Evolutionary conservation across 225 moss, liverwort and hornwort species (phyloP).

Genomic region (Ulota crispa): DNA sequence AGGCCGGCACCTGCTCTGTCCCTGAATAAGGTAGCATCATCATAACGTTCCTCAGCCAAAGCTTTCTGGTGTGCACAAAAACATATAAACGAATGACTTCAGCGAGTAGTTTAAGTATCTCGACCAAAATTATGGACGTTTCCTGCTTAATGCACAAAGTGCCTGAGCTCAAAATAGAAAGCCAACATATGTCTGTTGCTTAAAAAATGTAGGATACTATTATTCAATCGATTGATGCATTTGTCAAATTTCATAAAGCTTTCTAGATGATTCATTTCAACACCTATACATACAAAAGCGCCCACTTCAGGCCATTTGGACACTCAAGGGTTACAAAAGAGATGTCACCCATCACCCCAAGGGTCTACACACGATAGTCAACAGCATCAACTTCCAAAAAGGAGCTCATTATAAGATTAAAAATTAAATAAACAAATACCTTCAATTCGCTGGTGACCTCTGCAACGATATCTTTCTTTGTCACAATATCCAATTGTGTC

Average conservation of each 20-base stretch:
- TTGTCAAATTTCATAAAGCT: background rate
- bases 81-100: background rate
- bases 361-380: background rate
- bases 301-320: background rate
- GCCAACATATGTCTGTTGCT: background rate
- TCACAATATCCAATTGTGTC: slow-evolving; percentile 70
- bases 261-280: background rate
- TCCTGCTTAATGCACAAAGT: background rate
- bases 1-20: slow-evolving; percentile 92
- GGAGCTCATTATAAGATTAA: slow-evolving; percentile 13
- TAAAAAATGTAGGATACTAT: background rate
- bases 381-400: background rate
- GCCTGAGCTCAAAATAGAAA: background rate
- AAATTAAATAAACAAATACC: slow-evolving; percentile 38
- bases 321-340: background rate
- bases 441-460: slow-evolving; percentile 81
- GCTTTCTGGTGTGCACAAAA: slow-evolving; percentile 56
- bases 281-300: background rate
- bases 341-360: background rate
- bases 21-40: slow-evolving; percentile 77
- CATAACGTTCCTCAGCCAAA: slow-evolving; percentile 82
- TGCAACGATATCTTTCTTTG: slow-evolving; percentile 73
- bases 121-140: background rate
- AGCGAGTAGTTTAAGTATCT: background rate
- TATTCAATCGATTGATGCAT: background rate